Percentiles rank a stretch among this genome's conserved stretches.
phyloP scores from a whole-genome alignment of 495 filamentous ascomycete genomes.

The Tuber microsphaerosporum region DNA sequence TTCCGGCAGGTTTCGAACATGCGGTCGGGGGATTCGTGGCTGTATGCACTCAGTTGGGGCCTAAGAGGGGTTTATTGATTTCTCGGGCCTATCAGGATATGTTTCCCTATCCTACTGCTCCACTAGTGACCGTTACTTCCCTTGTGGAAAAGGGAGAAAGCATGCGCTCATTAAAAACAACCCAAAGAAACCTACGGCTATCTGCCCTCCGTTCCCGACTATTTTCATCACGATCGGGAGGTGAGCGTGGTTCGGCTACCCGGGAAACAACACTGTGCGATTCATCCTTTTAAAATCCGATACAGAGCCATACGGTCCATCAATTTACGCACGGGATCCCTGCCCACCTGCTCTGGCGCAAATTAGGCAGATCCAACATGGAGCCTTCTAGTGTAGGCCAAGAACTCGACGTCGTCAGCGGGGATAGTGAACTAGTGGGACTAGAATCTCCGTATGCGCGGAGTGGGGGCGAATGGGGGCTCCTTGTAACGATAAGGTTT shows the following conservation, averaged over 20 bases:
- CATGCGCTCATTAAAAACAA: slow-evolving; percentile 49
- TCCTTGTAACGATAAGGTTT: background rate
- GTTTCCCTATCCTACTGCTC: slow-evolving; percentile 39
- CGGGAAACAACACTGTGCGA: slow-evolving; percentile 54
- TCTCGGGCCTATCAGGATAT: slow-evolving; percentile 52
- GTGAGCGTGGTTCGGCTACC: slow-evolving; percentile 57
- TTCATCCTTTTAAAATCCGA: slow-evolving; percentile 53
- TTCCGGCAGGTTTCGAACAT: slow-evolving; percentile 42
- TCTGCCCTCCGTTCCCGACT: slow-evolving; percentile 45
- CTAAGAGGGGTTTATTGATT: slow-evolving; percentile 46
- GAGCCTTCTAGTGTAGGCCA: slow-evolving; percentile 52
- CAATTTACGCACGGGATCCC: slow-evolving; percentile 49
- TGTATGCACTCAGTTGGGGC: slow-evolving; percentile 49
- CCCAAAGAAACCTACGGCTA: slow-evolving; percentile 44
- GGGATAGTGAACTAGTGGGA: slow-evolving; percentile 51
- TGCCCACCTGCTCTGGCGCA: slow-evolving; percentile 47
- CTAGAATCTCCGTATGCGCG: slow-evolving; percentile 51
- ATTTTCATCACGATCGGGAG: slow-evolving; percentile 50
- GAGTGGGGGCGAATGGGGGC: slow-evolving; percentile 43
- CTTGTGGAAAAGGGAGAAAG: slow-evolving; percentile 10
- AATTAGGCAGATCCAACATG: slow-evolving; percentile 50
- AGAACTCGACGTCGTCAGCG: slow-evolving; percentile 47
- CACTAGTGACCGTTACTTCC: slow-evolving; percentile 23
- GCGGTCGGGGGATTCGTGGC: slow-evolving; percentile 39
- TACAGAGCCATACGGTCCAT: slow-evolving; percentile 55